Percentiles rank a stretch among this genome's conserved stretches.
phyloP scores from a whole-genome alignment of 1,284 basidiomycete species.

The Dichomitus squalens region DNA sequence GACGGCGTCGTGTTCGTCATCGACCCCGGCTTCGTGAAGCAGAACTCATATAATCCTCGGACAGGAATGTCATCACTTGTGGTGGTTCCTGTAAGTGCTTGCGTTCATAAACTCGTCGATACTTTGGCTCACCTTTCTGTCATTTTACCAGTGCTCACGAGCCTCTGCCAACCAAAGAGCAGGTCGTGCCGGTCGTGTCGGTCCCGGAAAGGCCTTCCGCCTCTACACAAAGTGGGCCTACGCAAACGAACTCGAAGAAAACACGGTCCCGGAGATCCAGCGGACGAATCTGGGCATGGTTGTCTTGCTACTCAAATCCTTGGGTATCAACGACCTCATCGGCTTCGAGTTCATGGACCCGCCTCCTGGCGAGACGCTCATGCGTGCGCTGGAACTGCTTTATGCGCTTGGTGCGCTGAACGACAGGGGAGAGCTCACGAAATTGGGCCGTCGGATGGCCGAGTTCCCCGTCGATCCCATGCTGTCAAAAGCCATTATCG shows the following conservation, averaged over 20 bases:
- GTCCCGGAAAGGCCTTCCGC: constrained; percentile 97
- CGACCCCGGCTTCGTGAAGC: constrained; percentile 97
- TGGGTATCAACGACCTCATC: constrained; percentile 97
- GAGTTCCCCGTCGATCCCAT: constrained; percentile 99
- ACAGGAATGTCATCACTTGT: constrained; percentile 96
- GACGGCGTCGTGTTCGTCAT: constrained; percentile 98
- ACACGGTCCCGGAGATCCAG: constrained; percentile 98
- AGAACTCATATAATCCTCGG: constrained; percentile 95
- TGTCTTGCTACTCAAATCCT: constrained; percentile 90
- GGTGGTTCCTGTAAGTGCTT: constrained; percentile 82
- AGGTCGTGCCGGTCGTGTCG: constrained; percentile 95
- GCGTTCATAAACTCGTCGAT: background rate
- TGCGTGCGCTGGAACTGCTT: constrained; percentile 90
- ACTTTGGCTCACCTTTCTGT: background rate
- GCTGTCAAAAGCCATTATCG: constrained; percentile 95
- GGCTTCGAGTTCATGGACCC: constrained; percentile 99
- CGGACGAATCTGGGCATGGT: constrained; percentile 97
- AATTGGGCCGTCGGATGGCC: constrained; percentile 95
- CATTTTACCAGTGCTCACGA: constrained; percentile 75
- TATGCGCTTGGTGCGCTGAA: constrained; percentile 97
- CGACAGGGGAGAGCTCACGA: constrained; percentile 94
- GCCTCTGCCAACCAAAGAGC: constrained; percentile 98
- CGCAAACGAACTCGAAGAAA: constrained; percentile 93
- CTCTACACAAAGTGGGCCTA: constrained; percentile 97
- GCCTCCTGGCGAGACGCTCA: constrained; percentile 97